These are phyloP conservation scores for Xylaria castorea DNA, from an alignment of 495 filamentous ascomycete genomes.

Conservation along the genomic window DNA sequence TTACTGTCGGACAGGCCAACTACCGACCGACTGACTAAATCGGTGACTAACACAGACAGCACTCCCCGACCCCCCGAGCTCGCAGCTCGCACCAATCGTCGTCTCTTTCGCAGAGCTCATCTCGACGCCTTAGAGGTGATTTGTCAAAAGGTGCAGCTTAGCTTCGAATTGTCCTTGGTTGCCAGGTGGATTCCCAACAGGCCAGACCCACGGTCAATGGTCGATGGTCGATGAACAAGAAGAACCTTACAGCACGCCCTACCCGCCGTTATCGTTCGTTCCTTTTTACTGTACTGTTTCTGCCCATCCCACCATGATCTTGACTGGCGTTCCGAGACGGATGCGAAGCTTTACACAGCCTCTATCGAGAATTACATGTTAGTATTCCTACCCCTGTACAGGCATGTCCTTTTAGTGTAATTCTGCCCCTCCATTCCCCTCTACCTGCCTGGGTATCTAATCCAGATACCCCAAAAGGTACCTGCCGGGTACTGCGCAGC, in stretches of 20 bases:
- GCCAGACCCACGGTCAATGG: neutral
- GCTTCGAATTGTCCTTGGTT: slow-evolving; percentile 18
- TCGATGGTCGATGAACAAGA: neutral
- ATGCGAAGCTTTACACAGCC: slow-evolving; percentile 10
- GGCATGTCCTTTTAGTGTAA: slow-evolving; percentile 4
- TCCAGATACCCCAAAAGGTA: neutral
- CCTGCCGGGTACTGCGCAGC: neutral
- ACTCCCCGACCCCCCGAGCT: neutral
- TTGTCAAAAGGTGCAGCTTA: slow-evolving; percentile 26
- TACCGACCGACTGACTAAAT: neutral
- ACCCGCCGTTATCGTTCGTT: neutral
- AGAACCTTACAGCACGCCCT: neutral
- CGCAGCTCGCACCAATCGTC: slow-evolving; percentile 5
- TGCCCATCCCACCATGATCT: slow-evolving; percentile 16
- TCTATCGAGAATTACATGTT: neutral
- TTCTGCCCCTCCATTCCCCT: neutral
- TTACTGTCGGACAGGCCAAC: neutral
- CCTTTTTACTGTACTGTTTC: slow-evolving; percentile 8
- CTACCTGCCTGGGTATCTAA: neutral
- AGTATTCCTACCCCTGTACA: slow-evolving; percentile 11
- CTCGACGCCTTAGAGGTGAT: slow-evolving; percentile 14
- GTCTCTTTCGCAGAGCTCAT: neutral
- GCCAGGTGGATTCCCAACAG: slow-evolving; percentile 9
- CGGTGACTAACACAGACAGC: slow-evolving; percentile 1
- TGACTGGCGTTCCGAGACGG: neutral